Conservation (phyloP, 2,329 filamentous ascomycete species). For the Colletotrichum orchidophilum region DNA sequence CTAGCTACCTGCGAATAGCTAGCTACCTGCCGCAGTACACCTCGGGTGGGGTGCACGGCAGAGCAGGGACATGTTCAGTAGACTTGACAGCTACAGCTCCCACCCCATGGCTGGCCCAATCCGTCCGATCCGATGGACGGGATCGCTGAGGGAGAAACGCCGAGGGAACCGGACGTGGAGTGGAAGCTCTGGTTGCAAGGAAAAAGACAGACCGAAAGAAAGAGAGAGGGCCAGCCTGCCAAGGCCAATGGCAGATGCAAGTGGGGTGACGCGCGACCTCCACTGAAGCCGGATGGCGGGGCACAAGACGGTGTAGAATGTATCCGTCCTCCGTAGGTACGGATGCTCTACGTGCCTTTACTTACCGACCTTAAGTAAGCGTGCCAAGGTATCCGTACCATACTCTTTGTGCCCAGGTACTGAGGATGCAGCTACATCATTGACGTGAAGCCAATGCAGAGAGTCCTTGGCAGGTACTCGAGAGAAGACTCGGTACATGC, state of each 20-base stretch:
- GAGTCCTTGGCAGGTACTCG: slow-evolving; percentile 4
- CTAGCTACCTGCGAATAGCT: too few relatives aligned
- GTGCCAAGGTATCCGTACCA: too few relatives aligned
- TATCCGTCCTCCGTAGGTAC: too few relatives aligned
- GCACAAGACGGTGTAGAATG: not conserved
- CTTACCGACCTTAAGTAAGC: not conserved
- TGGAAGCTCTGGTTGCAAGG: not conserved
- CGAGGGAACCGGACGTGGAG: not conserved
- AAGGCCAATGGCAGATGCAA: not conserved
- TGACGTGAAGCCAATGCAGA: not conserved
- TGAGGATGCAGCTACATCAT: not conserved
- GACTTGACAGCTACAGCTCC: not conserved
- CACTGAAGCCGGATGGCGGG: not conserved
- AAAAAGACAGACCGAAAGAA: not conserved
- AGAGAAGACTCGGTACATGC: not conserved
- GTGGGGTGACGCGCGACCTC: not conserved
- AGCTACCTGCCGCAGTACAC: not conserved
- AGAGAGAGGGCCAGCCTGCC: too few relatives aligned
- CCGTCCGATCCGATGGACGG: not conserved
- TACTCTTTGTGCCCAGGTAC: too few relatives aligned
- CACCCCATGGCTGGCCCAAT: not conserved
- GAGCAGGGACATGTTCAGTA: not conserved
- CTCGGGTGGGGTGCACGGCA: not conserved
- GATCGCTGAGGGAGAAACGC: not conserved
- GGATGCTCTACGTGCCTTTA: too few relatives aligned